Evolutionary conservation across 2,329 filamentous ascomycete genomes (phyloP).

Genomic region (Neofusicoccum laricinum): DNA sequence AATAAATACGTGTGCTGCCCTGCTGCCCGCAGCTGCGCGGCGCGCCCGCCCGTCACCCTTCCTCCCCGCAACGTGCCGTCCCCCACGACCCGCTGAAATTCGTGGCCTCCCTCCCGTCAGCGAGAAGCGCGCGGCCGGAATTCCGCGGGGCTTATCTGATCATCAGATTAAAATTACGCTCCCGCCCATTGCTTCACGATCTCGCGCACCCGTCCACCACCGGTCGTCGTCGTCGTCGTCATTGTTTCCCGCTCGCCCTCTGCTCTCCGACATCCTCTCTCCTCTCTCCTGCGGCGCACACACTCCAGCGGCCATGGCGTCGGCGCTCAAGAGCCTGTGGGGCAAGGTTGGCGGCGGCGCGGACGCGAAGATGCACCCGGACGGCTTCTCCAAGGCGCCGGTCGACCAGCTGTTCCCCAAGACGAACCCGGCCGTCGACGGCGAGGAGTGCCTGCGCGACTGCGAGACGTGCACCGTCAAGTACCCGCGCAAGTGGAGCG

Average conservation of each 20-base stretch:
- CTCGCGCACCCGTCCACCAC: slow-evolving; percentile 22
- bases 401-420: slow-evolving; percentile 64
- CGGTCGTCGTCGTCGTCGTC: slow-evolving; percentile 23
- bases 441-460: slow-evolving; percentile 84
- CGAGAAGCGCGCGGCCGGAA: background rate
- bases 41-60: too few relatives aligned
- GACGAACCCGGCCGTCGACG: slow-evolving; percentile 74
- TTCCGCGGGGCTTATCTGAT: slow-evolving; percentile 9
- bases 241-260: slow-evolving; percentile 28
- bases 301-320: too few relatives aligned
- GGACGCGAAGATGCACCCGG: background rate
- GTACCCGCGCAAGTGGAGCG: slow-evolving; percentile 70
- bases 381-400: slow-evolving; percentile 30
- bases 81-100: too few relatives aligned
- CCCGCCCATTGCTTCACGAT: background rate
- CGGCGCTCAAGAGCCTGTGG: slow-evolving; percentile 35
- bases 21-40: too few relatives aligned
- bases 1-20: too few relatives aligned
- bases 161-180: slow-evolving; percentile 12
- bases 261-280: slow-evolving; percentile 22
- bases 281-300: too few relatives aligned
- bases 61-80: too few relatives aligned
- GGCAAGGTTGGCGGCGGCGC: slow-evolving; percentile 17
- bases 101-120: background rate
- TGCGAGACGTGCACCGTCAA: slow-evolving; percentile 76